Conservation (phyloP, 331 rosid genomes). For the Spiraea crenata region DNA sequence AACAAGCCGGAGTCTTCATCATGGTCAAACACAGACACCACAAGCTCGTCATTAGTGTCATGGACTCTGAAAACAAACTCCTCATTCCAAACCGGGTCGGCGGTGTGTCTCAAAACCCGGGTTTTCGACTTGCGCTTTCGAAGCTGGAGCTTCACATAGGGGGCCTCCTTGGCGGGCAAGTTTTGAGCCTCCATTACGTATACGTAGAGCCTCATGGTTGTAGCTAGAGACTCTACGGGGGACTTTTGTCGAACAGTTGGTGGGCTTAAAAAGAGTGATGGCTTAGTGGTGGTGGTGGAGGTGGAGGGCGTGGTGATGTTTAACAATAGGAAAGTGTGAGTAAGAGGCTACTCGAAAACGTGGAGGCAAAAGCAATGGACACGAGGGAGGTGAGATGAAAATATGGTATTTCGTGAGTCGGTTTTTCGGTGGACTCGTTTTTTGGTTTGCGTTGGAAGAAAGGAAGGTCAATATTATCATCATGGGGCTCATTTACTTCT, state of each 20-base stretch:
- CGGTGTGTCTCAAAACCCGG: constrained; percentile 40
- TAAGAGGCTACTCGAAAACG: constrained; percentile 29
- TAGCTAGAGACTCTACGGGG: background rate
- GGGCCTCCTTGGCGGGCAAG: constrained; percentile 42
- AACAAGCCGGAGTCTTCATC: constrained; percentile 30
- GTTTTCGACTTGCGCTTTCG: constrained; percentile 63
- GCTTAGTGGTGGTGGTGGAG: background rate
- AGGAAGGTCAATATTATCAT: background rate
- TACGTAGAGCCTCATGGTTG: constrained; percentile 54
- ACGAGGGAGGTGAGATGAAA: constrained; percentile 41
- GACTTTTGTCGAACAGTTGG: background rate
- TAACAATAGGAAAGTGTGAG: constrained; percentile 10
- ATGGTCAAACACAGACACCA: constrained; percentile 39
- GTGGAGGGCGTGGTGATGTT: constrained; percentile 19
- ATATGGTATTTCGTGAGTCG: constrained; percentile 11
- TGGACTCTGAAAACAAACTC: constrained; percentile 63
- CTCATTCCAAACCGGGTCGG: constrained; percentile 63
- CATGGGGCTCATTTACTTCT: constrained; percentile 6
- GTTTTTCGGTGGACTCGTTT: background rate
- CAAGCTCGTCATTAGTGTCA: constrained; percentile 49
- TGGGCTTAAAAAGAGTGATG: background rate
- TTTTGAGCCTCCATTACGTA: constrained; percentile 67
- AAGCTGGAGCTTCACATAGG: constrained; percentile 59
- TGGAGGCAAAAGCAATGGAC: constrained; percentile 33
- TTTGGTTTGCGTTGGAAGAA: constrained; percentile 13